Base-by-base conservation (phyloP, 768 basidiomycete genomes). In the Exsudoporus frostii region DNA sequence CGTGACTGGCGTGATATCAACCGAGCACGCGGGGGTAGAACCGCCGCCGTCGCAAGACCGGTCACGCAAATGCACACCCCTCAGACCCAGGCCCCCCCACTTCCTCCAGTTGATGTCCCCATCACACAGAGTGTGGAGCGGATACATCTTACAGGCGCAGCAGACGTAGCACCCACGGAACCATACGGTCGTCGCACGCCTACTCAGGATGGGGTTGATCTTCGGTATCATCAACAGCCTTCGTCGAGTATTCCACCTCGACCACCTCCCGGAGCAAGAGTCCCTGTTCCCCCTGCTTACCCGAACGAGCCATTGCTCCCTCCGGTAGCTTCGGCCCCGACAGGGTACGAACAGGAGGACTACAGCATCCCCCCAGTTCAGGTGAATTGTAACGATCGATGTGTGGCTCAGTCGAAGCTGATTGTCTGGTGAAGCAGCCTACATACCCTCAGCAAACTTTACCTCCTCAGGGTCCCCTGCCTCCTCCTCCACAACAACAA, bases 1-100 rank as follows among this genome's bases (percentile, higher is more conserved):
- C 84, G 87, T 46, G 88, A 94, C 70, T 86, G 91, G 81, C 86
- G 89, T 49, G 90, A 92, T 65, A 97, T 97, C 75, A 95, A 98
- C 70, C 80, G 79, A 61, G 73, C 73, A 65, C 82, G 87, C 66
- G 77, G 75, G 30, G 78, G 78, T 50, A 80, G 66, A 62, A 63
- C 72, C 56, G 57, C 37, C 22, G 24, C 68, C 45, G n/a, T n/a
- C n/a, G 53, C 80, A 57, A 73, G 73, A 53, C 71, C 71, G 34
- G 71, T 72, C 37, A 32, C 60, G 49, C 67, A 73, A 43, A 63
- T 66, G 48, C 67, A 51, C 60, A 72, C 48, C 51, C 67, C 54
- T 62, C 70, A 66, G 27, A 70, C 40, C 46, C 55, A 66, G 63
- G 61, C 64, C 13, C 72, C 69, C 36, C 55, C 66, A 29, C 67